phyloP scores from a whole-genome alignment of 495 filamentous ascomycete species.

The Penicillium psychrofluorescens region DNA sequence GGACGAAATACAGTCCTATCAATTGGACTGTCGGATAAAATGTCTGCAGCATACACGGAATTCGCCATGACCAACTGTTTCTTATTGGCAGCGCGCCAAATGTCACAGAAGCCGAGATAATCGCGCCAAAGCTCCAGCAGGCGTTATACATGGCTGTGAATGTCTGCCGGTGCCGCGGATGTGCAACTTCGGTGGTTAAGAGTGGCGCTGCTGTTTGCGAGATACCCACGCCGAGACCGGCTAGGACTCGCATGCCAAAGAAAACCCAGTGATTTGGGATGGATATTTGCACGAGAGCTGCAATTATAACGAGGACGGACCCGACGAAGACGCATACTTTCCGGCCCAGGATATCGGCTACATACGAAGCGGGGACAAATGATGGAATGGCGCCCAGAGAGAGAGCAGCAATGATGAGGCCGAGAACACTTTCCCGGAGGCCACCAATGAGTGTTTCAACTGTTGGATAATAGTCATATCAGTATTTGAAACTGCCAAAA shows the following conservation, averaged over 20 bases:
- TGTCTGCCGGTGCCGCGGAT: conserved; percentile 14
- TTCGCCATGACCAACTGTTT: conserved; percentile 19
- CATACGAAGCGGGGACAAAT: conserved; percentile 19
- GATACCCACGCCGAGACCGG: conserved; percentile 16
- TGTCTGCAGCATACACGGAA: conserved; percentile 16
- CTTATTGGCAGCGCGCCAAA: conserved; percentile 11
- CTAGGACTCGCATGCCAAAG: conserved; percentile 15
- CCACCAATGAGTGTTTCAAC: conserved; percentile 12
- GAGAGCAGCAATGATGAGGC: conserved; percentile 18
- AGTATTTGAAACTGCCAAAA: background rate
- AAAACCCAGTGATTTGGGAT: conserved; percentile 16
- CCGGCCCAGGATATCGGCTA: conserved; percentile 18
- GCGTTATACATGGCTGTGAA: conserved; percentile 21
- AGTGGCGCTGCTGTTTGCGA: conserved; percentile 23
- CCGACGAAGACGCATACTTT: conserved; percentile 12
- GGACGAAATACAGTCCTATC: conserved; percentile 10
- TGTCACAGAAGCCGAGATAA: conserved; percentile 14
- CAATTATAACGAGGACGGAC: conserved; percentile 12
- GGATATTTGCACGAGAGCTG: conserved; percentile 12
- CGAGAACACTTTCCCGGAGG: conserved; percentile 13
- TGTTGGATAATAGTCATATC: background rate
- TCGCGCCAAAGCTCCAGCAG: conserved; percentile 19
- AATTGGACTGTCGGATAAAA: conserved; percentile 15
- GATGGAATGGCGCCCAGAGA: conserved; percentile 18
- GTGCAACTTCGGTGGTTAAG: conserved; percentile 17